These are phyloP conservation scores for Nannizziopsis arthrosporioides DNA, from an alignment of 2,329 filamentous ascomycete species.

Conservation along the genomic window DNA sequence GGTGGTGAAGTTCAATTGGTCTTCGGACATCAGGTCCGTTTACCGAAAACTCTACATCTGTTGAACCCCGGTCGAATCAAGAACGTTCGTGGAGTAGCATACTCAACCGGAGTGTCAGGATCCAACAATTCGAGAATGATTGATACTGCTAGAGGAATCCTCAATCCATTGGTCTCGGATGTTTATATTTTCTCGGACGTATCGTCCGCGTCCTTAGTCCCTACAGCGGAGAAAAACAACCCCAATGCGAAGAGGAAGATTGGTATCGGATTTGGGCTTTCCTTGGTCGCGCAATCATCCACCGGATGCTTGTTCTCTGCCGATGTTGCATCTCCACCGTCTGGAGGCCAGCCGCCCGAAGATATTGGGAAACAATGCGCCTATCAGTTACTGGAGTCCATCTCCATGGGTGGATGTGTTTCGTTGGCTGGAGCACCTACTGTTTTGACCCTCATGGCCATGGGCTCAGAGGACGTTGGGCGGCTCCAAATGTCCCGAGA, in stretches of 20 bases:
- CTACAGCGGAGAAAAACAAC: conserved; percentile 59
- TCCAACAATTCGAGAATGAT: conserved; percentile 95
- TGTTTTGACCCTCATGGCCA: conserved; percentile 83
- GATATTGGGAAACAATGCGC: conserved; percentile 83
- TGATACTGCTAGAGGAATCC: conserved; percentile 69
- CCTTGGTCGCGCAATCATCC: conserved; percentile 83
- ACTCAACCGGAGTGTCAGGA: conserved; percentile 80
- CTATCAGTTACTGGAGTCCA: conserved; percentile 73
- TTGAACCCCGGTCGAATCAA: conserved; percentile 74
- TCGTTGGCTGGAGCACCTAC: conserved; percentile 59
- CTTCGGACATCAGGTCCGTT: conserved; percentile 82
- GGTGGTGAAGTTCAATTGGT: conserved; percentile 87
- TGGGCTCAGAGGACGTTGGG: conserved; percentile 94
- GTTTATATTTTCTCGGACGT: conserved; percentile 75
- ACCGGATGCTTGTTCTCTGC: conserved; percentile 79
- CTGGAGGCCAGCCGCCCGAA: conserved; percentile 74
- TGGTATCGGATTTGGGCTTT: conserved; percentile 84
- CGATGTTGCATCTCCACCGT: conserved; percentile 61
- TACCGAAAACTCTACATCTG: conserved; percentile 88
- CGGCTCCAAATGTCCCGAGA: conserved; percentile 70
- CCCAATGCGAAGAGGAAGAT: conserved; percentile 46
- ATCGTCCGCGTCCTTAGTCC: conserved; percentile 47
- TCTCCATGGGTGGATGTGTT: conserved; percentile 72
- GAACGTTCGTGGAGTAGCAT: conserved; percentile 83
- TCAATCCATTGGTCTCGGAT: conserved; percentile 77